Conservation (phyloP, 2,329 filamentous ascomycete species). For the Arthrinium puccinioides region DNA sequence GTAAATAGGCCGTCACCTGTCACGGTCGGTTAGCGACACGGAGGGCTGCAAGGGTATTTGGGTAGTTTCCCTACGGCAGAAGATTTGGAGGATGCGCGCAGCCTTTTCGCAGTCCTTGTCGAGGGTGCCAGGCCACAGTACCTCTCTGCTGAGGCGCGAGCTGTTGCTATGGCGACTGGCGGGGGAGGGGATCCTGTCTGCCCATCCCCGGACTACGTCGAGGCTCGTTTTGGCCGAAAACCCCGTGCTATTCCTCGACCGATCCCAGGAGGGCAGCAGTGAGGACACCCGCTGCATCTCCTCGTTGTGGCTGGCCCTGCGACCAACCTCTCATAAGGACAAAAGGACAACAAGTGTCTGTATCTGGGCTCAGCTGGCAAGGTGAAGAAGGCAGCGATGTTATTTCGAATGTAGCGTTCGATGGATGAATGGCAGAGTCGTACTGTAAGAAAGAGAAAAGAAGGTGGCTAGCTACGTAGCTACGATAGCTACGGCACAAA, state of each 20-base stretch:
- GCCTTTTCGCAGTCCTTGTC: constrained; percentile 91
- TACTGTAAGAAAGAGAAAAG: too few species aligned
- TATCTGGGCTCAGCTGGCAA: too few species aligned
- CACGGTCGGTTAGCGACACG: too few species aligned
- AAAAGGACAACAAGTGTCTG: too few species aligned
- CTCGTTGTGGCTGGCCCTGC: too few species aligned
- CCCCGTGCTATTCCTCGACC: constrained; percentile 22
- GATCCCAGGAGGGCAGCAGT: constrained; percentile 31
- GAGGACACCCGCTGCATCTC: constrained; percentile 41
- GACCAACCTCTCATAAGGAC: too few species aligned
- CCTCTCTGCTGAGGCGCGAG: constrained; percentile 59
- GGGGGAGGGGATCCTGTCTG: constrained; percentile 46
- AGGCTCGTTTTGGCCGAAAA: constrained; percentile 19
- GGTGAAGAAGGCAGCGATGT: too few species aligned
- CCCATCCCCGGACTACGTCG: constrained; percentile 36
- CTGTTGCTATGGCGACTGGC: constrained; percentile 63
- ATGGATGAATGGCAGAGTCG: too few species aligned
- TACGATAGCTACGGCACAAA: too few species aligned
- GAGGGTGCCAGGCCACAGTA: constrained; percentile 78
- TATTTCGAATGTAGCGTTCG: too few species aligned
- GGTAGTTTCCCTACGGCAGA: constrained; percentile 60
- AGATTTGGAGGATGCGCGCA: constrained; percentile 79
- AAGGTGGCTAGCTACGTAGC: too few species aligned
- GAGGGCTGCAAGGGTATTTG: constrained; percentile 12
- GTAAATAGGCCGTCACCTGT: constrained; percentile 50